A percentile compares a stretch with the other conserved stretches of the same genome.
These are phyloP conservation scores for Tylopilus sp. DNA, from an alignment of 1,284 basidiomycete species.

Conservation along the genomic window DNA sequence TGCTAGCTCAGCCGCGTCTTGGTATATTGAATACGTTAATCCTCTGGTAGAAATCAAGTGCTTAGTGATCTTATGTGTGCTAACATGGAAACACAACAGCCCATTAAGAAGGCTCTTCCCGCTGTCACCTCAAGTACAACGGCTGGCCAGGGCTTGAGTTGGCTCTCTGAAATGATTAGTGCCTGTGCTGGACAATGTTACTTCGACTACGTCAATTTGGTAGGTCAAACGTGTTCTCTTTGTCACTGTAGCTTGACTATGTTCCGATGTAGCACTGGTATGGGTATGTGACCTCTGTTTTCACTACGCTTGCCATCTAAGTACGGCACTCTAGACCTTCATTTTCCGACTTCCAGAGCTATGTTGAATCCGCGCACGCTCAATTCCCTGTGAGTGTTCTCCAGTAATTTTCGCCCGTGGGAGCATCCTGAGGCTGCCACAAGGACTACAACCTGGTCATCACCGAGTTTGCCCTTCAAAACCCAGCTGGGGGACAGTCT, in stretches of 20 bases:
- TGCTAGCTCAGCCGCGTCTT: slow-evolving; percentile 44
- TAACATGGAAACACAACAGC: slow-evolving; percentile 28
- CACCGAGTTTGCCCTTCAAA: slow-evolving; percentile 45
- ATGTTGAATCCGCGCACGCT: slow-evolving; percentile 38
- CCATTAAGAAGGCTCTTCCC: slow-evolving; percentile 48
- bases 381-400: slow-evolving; percentile 41
- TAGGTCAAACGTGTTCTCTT: slow-evolving; percentile 5
- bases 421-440: slow-evolving; percentile 12
- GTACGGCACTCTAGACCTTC: slow-evolving; percentile 18
- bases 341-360: slow-evolving; percentile 41
- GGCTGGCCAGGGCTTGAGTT: slow-evolving; percentile 44
- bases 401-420: not conserved
- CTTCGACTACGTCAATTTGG: slow-evolving; percentile 47
- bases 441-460: slow-evolving; percentile 34
- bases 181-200: slow-evolving; percentile 44
- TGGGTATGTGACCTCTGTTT: slow-evolving; percentile 29
- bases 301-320: not conserved
- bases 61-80: not conserved
- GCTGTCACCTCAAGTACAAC: slow-evolving; percentile 43
- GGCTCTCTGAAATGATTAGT: slow-evolving; percentile 47
- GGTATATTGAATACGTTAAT: slow-evolving; percentile 51
- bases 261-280: slow-evolving; percentile 45
- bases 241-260: not conserved
- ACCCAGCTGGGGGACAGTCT: slow-evolving; percentile 45
- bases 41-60: slow-evolving; percentile 37